A percentile compares a stretch with the other conserved stretches of the same genome.
phyloP scores from a whole-genome alignment of 1,284 basidiomycete genomes.

The Sporisorium graminicola region DNA sequence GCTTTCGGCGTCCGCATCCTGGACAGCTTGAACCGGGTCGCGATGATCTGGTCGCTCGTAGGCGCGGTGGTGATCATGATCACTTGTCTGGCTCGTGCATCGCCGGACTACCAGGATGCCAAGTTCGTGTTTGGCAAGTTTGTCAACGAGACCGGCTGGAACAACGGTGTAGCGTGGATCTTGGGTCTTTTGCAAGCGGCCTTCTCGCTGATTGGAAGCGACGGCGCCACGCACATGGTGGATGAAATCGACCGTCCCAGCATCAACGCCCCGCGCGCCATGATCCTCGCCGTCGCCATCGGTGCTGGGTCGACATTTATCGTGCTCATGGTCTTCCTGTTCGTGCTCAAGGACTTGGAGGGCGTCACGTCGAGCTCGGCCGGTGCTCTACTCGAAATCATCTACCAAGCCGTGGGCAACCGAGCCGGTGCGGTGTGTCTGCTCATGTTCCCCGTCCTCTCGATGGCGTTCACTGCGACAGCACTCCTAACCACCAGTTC shows the following conservation, averaged over 20 bases:
- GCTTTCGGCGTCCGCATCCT: conserved; percentile 55
- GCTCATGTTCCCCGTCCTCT: conserved; percentile 70
- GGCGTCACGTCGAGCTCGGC: conserved; percentile 73
- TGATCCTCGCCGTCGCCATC: conserved; percentile 77
- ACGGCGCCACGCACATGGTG: conserved; percentile 71
- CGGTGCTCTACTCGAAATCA: conserved; percentile 77
- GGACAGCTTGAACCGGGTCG: conserved; percentile 41
- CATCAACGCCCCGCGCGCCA: conserved; percentile 75
- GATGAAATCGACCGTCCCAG: conserved; percentile 77
- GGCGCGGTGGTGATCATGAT: conserved; percentile 71
- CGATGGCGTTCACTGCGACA: conserved; percentile 69
- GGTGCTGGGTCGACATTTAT: conserved; percentile 76
- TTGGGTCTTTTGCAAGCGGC: conserved; percentile 71
- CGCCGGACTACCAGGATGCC: conserved; percentile 69
- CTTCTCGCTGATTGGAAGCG: conserved; percentile 70
- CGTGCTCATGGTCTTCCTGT: conserved; percentile 79
- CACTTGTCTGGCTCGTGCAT: conserved; percentile 68
- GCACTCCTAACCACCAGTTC: conserved; percentile 73
- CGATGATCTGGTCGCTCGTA: conserved; percentile 67
- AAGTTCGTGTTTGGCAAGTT: conserved; percentile 71
- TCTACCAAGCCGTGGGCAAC: conserved; percentile 77
- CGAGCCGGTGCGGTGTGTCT: conserved; percentile 77
- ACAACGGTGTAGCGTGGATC: conserved; percentile 71
- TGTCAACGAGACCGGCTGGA: conserved; percentile 72
- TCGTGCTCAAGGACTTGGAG: conserved; percentile 76